A percentile compares a stretch with the other conserved stretches of the same genome.
phyloP scores from a whole-genome alignment of 805 yeast genomes.

The Starmera pachycereana region DNA sequence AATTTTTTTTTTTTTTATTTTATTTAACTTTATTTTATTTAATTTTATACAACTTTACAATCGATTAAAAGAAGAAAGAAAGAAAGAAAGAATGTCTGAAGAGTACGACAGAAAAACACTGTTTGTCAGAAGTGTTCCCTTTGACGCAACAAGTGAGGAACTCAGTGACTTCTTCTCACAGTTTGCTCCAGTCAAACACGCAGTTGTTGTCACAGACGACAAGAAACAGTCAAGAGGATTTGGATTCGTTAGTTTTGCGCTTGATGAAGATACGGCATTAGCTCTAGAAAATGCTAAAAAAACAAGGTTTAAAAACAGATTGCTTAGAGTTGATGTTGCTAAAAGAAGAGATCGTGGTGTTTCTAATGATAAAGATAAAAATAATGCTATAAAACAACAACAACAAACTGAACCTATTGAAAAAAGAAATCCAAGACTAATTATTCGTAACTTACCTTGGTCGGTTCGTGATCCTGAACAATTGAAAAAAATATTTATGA shows the following conservation, averaged over 20 bases:
- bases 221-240: constrained; percentile 81
- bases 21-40: too few species aligned
- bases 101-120: constrained; percentile 42
- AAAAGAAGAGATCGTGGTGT: constrained; percentile 72
- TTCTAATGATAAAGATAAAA: constrained; percentile 8
- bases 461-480: constrained; percentile 71
- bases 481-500: constrained; percentile 57
- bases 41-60: too few species aligned
- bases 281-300: constrained; percentile 65
- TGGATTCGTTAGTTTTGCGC: constrained; percentile 86
- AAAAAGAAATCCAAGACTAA: constrained; percentile 77
- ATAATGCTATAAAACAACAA: constrained; percentile 1
- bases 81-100: constrained; percentile 8
- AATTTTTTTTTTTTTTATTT: neutral
- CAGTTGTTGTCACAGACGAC: constrained; percentile 76
- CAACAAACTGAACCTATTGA: constrained; percentile 33
- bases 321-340: constrained; percentile 77
- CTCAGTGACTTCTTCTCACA: constrained; percentile 80
- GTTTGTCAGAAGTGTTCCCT: constrained; percentile 81
- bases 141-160: constrained; percentile 70
- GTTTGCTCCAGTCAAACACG: constrained; percentile 91
- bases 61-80: neutral
- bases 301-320: constrained; percentile 51
- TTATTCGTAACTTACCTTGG: constrained; percentile 94
- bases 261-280: constrained; percentile 70